phyloP scores from a whole-genome alignment of 2,329 filamentous ascomycete genomes.

The Arthroderma uncinatum region DNA sequence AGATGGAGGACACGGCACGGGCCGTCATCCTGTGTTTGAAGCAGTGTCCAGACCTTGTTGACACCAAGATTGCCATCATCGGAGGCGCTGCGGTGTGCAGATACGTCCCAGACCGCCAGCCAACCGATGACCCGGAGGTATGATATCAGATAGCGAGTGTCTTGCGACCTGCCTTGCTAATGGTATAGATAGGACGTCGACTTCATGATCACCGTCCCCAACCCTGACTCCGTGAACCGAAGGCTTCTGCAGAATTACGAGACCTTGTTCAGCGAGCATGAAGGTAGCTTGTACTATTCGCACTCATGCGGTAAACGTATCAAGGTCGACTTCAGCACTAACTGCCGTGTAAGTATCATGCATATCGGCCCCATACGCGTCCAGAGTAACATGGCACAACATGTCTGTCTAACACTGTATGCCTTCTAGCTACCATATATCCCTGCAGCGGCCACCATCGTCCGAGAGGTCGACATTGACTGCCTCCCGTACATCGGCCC shows the following conservation, averaged over 20 bases:
- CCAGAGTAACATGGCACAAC: background rate
- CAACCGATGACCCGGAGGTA: background rate
- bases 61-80: conserved; percentile 9
- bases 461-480: conserved; percentile 1
- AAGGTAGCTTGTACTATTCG: conserved; percentile 4
- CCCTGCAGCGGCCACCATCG: conserved; percentile 4
- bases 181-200: conserved; percentile 7
- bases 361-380: background rate
- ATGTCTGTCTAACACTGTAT: too few relatives aligned
- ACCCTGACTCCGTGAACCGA: conserved; percentile 5
- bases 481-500: conserved; percentile 9
- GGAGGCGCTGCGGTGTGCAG: conserved; percentile 5
- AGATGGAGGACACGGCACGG: conserved; percentile 9
- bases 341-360: conserved; percentile 9
- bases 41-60: conserved; percentile 1
- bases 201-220: conserved; percentile 9
- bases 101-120: background rate
- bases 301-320: conserved; percentile 6
- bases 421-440: conserved; percentile 8
- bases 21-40: conserved; percentile 7
- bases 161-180: background rate
- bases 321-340: conserved; percentile 10
- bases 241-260: conserved; percentile 6
- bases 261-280: conserved; percentile 4
- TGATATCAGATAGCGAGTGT: background rate